Evolutionary conservation across 2,329 filamentous ascomycete genomes (phyloP).

Genomic region (Xylariaceae sp.): DNA sequence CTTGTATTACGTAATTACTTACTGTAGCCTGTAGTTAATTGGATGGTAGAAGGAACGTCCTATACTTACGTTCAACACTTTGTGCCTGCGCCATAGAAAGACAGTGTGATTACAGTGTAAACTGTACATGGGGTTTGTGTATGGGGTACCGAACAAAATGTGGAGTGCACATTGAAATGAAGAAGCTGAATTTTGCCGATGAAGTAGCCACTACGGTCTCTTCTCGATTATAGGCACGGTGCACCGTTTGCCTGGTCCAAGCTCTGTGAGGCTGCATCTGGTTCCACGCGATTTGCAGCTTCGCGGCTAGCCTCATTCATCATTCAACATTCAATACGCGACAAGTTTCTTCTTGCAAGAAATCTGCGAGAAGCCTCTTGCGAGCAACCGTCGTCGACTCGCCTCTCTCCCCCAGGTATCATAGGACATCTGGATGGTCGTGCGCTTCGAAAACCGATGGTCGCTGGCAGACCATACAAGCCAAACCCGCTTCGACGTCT

Average conservation of each 20-base stretch:
- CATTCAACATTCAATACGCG: conserved; percentile 23
- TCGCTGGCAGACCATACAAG: conserved; percentile 24
- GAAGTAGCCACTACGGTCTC: too few species aligned
- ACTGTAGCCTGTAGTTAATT: too few species aligned
- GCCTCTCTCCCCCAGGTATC: conserved; percentile 1
- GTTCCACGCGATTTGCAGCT: conserved; percentile 15
- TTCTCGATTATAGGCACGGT: too few species aligned
- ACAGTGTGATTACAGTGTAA: too few species aligned
- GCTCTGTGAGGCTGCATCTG: conserved; percentile 16
- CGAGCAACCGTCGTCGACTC: background rate
- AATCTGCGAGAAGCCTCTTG: background rate
- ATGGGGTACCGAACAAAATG: too few species aligned
- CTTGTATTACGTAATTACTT: too few species aligned
- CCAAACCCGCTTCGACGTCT: conserved; percentile 19
- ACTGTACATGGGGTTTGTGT: too few species aligned
- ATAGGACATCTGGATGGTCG: conserved; percentile 18
- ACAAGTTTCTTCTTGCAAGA: conserved; percentile 21
- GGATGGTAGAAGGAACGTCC: too few species aligned
- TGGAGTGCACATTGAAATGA: too few species aligned
- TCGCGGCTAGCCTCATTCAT: conserved; percentile 14
- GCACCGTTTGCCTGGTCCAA: conserved; percentile 7
- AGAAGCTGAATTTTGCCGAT: too few species aligned
- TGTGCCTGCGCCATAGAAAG: too few species aligned
- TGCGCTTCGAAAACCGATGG: conserved; percentile 21
- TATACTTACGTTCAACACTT: too few species aligned